Base-by-base conservation (phyloP, 225 moss, liverwort and hornwort genomes). In the Climacium dendroides region DNA sequence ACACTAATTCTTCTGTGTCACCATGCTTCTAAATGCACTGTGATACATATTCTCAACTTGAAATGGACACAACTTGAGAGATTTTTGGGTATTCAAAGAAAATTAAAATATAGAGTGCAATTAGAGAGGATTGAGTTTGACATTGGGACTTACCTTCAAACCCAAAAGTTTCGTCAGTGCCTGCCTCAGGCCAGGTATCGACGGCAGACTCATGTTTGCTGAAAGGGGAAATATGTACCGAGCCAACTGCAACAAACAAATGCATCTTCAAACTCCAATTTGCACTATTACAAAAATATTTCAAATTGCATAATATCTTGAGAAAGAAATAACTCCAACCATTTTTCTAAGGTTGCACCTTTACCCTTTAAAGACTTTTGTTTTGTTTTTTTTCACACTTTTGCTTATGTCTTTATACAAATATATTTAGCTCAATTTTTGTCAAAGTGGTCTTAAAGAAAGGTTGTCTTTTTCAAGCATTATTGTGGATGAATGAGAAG, bases 191-290 rank as follows among this genome's bases (percentile, higher is more conserved):
- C 79, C 87, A 52, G 74, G 59, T 59, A 89, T 86, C 7, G 89
- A 86, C 34, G 86, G n/a, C 6, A 89, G 20, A 32, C 26, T 84
- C 29, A n/a, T 54, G 47, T 78, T 85, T 66, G 85, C 87, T 47
- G 87, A 91, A 79, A 90, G 91, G 28, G 96, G 95, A 52, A 96
- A 88, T 78, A 95, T 90, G 79, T 93, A 95, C 77, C 95, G 92
- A 55, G 83, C 55, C 81, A 97, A 87, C 95, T 97, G 93, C 95
- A 93, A 74, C 83, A 52, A 1, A 67, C 30, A 65, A 83, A n/a
- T 64, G 35, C 59, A 86, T 19, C 28, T 77, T 79, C 30, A 54
- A 67, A 58, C 16, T 74, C 26, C 54, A 75, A 79, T 20, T 23
- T 58, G 20, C 29, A 45, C 71, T 60, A 32, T 50, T 2, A 19